Evolutionary conservation across 2,329 filamentous ascomycete genomes (phyloP).

Genomic region (Colletotrichum higginsianum): DNA sequence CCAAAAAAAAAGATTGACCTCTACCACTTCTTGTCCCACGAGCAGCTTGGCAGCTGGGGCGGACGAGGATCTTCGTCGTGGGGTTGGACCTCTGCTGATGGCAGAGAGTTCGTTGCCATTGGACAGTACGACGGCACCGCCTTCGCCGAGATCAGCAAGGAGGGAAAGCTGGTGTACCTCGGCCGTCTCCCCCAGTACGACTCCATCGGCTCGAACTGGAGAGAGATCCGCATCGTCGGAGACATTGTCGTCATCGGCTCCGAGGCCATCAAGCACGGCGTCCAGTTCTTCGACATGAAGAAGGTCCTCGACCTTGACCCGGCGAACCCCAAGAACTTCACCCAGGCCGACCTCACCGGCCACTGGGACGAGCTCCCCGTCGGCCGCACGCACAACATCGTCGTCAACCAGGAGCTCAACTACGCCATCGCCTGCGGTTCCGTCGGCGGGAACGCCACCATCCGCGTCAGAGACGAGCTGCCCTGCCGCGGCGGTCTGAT

Average conservation of each 20-base stretch:
- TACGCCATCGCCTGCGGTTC: slow-evolving; percentile 61
- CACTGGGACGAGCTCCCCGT: slow-evolving; percentile 58
- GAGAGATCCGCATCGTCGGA: slow-evolving; percentile 63
- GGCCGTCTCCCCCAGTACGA: slow-evolving; percentile 66
- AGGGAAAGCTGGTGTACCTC: slow-evolving; percentile 66
- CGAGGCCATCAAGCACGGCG: slow-evolving; percentile 65
- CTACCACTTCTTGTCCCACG: slow-evolving; percentile 56
- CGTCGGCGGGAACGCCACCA: slow-evolving; percentile 51
- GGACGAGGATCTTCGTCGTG: slow-evolving; percentile 60
- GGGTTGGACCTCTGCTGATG: slow-evolving; percentile 67
- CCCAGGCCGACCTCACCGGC: slow-evolving; percentile 57
- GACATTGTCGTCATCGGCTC: slow-evolving; percentile 56
- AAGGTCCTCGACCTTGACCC: slow-evolving; percentile 67
- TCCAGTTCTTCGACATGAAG: slow-evolving; percentile 76
- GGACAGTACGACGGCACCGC: slow-evolving; percentile 69
- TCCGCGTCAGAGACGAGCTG: slow-evolving; percentile 39
- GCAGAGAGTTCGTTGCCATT: slow-evolving; percentile 69
- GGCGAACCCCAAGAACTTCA: slow-evolving; percentile 59
- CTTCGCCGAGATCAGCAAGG: slow-evolving; percentile 66
- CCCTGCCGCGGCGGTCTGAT: slow-evolving; percentile 68
- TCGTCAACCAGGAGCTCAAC: slow-evolving; percentile 62
- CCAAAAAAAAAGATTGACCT: slow-evolving; percentile 48
- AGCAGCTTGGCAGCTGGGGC: slow-evolving; percentile 51
- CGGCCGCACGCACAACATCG: slow-evolving; percentile 62
- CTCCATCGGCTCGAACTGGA: slow-evolving; percentile 63